Evolutionary conservation across 2,329 filamentous ascomycete genomes (phyloP), one percentile per base, ranked within the genome.

Genomic region (Microcyclospora tardicrescens): DNA sequence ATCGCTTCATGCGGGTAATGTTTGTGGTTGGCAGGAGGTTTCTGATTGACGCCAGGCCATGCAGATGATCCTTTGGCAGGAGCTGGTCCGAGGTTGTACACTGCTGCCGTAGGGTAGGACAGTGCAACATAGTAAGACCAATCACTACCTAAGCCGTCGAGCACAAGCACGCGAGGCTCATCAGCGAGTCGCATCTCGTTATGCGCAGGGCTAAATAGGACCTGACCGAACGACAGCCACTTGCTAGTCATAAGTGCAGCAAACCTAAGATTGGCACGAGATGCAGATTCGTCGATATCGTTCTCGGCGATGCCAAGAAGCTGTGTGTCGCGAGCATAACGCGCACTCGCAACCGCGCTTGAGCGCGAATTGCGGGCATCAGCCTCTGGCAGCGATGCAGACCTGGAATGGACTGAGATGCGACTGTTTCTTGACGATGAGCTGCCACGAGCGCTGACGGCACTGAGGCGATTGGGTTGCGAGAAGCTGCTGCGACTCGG

Each of bases 81-180:
- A 12, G 47, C 50, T 6, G 51, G 44, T 3, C 61, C 61, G 16
- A 89, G 68, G 54, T 87, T 85, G 64, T 84, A 89, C 45, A 91
- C 80, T 2, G 75, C 79, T 0, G 79, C 79, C 1, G 69, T 68
- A 0, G 81, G 79, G 47, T 89, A 89, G 1, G 81, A 85, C 54
- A 87, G 76, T 6, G 84, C 81, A 14, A 82, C 82, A 50, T 86
- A 89, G 57, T 84, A 87, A 0, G 83, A 87, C 84, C 84, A 91
- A 54, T 91, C 84, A 53, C 86, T 87, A n/a, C 84, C 84, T 24
- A 91, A 75, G 5, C 84, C 84, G 61, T 91, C 84, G 40, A 91
- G 71, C 13, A 91, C 79, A 3, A 91, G 68, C 16, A 91, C 75
- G 66, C 79, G 39, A 63, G 73, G 63, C 69, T 80, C 61, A 58